Base-by-base conservation (phyloP, 192 early-diverging fungal species). In the Coemansia sp. region DNA sequence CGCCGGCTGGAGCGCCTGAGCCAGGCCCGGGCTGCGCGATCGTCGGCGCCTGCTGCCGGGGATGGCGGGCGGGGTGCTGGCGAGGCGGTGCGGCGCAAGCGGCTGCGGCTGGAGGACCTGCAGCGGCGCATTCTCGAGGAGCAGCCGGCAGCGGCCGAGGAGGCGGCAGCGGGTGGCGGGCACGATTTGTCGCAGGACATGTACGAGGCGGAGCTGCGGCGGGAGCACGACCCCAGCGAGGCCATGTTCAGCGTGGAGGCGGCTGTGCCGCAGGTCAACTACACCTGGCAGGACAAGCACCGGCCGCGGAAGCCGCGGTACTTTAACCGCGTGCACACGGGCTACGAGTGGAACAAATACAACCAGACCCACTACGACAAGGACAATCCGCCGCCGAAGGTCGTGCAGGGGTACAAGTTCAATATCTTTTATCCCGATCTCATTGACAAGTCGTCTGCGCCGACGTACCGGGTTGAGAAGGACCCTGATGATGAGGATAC, bases 271-370 rank as follows among this genome's bases (percentile, higher is more conserved):
- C 17, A 66, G 13, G 63, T 64, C 79, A 87, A 85, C 3, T 93
- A 94, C 68, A 69, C 87, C 65, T 93, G 93, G 92, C 89, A 93
- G 78, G 94, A 97, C 79, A 96, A 97, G 78, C 96, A 99, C 75
- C 83, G 95, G 34, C 96, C 96, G 34, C 88, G 96, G 37, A 97
- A 96, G 74, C 96, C 97, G 24, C 86, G 93, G 64, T 99, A 92
- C 85, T 93, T 96, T 66, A 99, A 99, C 85, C 90, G 95, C 50
- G 95, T 99, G 29, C 93, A 97, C 63, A 96, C 94, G 1, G 97
- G 97, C 36, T 98, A 96, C 68, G 96, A 98, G 78, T 99, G 97
- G 97, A 99, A 98, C 87, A 96, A 98, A 85, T 99, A 98, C 71
- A 99, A 99, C 69, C 94, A 95, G 70, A 96, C 93, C 5, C 97